phyloP scores from a whole-genome alignment of 2,329 filamentous ascomycete genomes.

The Pseudogymnoascus sp. region DNA sequence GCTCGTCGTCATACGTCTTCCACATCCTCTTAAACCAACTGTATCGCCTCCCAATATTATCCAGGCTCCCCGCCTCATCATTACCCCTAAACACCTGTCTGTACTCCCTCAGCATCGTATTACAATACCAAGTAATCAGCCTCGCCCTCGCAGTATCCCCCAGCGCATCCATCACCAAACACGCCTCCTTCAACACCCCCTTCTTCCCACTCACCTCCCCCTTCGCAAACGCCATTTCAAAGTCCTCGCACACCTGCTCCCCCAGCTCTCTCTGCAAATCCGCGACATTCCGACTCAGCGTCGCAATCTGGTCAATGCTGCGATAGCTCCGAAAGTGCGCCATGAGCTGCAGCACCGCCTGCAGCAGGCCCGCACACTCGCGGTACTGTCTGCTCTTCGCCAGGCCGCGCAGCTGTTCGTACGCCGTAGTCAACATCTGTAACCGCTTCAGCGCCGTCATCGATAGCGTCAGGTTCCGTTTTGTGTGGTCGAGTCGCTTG shows the following conservation, averaged over 20 bases:
- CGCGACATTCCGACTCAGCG: conserved; percentile 81
- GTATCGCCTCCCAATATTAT: conserved; percentile 92
- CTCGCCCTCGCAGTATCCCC: conserved; percentile 77
- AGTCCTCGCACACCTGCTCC: conserved; percentile 98
- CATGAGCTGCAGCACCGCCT: conserved; percentile 96
- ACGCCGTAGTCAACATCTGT: conserved; percentile 98
- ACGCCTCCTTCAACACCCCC: conserved; percentile 72
- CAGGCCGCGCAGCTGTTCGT: conserved; percentile 82
- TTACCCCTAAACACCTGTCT: conserved; percentile 91
- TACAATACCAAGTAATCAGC: conserved; percentile 93
- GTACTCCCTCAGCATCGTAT: conserved; percentile 92
- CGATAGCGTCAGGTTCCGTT: conserved; percentile 89
- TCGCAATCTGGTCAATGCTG: conserved; percentile 95
- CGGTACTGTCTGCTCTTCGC: conserved; percentile 83
- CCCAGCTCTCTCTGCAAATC: conserved; percentile 87
- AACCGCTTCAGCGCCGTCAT: conserved; percentile 97
- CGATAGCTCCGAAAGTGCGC: conserved; percentile 97
- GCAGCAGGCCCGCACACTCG: conserved; percentile 86
- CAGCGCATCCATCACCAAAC: conserved; percentile 87
- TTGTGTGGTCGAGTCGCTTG: conserved; percentile 91
- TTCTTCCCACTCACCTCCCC: conserved; percentile 66
- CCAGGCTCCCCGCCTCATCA: conserved; percentile 89
- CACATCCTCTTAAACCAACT: conserved; percentile 95
- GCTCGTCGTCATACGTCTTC: conserved; percentile 91
- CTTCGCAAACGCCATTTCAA: conserved; percentile 89